Evolutionary conservation across 352 stramenopile species (phyloP).

Genomic region (Phytopythium mirpurense): DNA sequence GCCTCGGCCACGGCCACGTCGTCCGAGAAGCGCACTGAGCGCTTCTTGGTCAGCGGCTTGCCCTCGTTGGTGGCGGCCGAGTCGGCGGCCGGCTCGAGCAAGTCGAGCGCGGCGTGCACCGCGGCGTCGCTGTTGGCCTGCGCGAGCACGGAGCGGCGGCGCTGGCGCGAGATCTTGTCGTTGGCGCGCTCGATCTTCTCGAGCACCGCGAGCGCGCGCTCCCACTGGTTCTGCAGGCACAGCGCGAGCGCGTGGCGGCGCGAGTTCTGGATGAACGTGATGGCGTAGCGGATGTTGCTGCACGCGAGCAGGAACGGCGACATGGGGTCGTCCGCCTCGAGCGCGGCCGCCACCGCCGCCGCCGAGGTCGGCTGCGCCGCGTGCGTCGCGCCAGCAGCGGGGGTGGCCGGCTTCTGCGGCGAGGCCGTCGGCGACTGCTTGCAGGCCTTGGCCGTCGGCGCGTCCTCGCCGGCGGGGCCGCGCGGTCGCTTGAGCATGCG

Average conservation of each 20-base stretch:
- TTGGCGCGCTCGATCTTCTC: constrained; percentile 82
- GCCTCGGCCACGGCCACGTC: constrained; percentile 36
- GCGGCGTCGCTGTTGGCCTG: constrained; percentile 44
- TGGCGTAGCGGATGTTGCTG: constrained; percentile 57
- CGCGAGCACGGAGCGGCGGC: constrained; percentile 50
- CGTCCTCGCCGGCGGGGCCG: constrained; percentile 35
- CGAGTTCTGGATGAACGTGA: constrained; percentile 74
- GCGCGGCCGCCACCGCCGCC: constrained; percentile 9
- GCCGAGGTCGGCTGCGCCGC: constrained; percentile 37
- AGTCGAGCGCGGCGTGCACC: constrained; percentile 16
- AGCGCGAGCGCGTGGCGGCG: constrained; percentile 63
- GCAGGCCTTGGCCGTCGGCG: constrained; percentile 55
- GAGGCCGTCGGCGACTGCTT: constrained; percentile 50
- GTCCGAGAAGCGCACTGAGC: constrained; percentile 56
- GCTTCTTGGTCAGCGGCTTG: constrained; percentile 17
- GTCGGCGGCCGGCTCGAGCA: constrained; percentile 15
- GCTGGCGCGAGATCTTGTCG: constrained; percentile 70
- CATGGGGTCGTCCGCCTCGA: constrained; percentile 16
- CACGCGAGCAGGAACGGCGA: constrained; percentile 44
- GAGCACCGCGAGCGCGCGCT: constrained; percentile 61
- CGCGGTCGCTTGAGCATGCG: constrained; percentile 56
- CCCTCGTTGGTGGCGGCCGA: constrained; percentile 6
- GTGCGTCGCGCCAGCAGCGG: constrained; percentile 7
- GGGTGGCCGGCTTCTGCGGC: constrained; percentile 31
- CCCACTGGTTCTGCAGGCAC: constrained; percentile 69